Conservation (phyloP, 2,329 filamentous ascomycete species). For the Pseudogymnoascus sp. region DNA sequence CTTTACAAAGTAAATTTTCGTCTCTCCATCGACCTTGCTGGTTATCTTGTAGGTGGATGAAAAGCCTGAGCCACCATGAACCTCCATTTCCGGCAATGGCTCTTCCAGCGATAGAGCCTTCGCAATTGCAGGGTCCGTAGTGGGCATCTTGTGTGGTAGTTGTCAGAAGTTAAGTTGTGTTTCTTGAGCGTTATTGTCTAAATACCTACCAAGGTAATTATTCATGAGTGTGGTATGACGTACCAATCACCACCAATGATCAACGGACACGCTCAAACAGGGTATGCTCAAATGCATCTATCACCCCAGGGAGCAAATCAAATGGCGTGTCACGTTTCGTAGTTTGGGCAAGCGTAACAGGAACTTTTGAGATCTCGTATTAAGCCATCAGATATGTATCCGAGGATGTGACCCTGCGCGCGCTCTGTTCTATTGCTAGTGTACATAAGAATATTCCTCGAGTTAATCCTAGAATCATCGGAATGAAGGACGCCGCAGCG, state of each 20-base stretch:
- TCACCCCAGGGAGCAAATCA: background rate
- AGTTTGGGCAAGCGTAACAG: background rate
- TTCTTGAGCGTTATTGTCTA: background rate
- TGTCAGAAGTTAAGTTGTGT: background rate
- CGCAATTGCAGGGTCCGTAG: background rate
- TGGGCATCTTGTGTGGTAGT: background rate
- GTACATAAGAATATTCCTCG: background rate
- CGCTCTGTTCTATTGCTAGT: background rate
- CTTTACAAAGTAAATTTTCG: constrained; percentile 59
- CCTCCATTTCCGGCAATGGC: constrained; percentile 17
- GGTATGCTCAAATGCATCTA: background rate
- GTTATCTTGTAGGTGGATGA: constrained; percentile 57
- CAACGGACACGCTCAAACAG: background rate
- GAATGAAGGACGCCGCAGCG: background rate
- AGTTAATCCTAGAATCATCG: background rate
- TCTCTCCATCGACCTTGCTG: constrained; percentile 25
- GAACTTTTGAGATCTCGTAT: background rate
- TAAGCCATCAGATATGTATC: background rate
- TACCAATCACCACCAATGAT: background rate
- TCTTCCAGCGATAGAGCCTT: background rate
- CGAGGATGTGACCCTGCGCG: background rate
- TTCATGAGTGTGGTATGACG: background rate
- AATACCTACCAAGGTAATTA: background rate
- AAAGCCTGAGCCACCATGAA: constrained; percentile 58
- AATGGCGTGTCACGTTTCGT: background rate